phyloP scores from a whole-genome alignment of 202 grass and related monocot genomes.

The Elaeis oleifera region DNA sequence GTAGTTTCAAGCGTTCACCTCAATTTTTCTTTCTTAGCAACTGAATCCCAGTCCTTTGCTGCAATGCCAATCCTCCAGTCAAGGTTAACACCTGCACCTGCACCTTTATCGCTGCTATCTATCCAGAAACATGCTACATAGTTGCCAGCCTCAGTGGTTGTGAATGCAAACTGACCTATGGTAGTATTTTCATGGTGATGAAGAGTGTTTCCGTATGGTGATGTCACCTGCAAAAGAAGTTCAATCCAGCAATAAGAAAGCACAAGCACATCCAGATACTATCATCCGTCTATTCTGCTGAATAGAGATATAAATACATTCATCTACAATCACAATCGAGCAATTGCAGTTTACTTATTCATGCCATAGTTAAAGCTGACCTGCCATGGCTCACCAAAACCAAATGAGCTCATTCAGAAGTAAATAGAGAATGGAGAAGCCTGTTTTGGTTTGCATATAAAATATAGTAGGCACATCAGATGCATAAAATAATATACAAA shows the following conservation, averaged over 20 bases:
- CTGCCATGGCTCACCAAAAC: too few species aligned
- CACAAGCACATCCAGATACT: too few species aligned
- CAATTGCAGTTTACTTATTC: too few species aligned
- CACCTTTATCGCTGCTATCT: constrained; percentile 55
- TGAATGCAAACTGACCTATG: constrained; percentile 73
- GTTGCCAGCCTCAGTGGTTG: constrained; percentile 75
- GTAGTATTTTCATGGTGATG: constrained; percentile 66
- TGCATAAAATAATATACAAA: too few species aligned
- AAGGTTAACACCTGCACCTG: constrained; percentile 54
- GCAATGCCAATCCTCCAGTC: constrained; percentile 92
- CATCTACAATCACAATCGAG: too few species aligned
- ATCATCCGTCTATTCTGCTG: too few species aligned
- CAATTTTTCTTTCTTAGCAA: constrained; percentile 82
- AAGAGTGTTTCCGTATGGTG: constrained; percentile 79
- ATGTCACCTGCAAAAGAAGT: constrained; percentile 56
- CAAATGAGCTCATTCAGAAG: too few species aligned
- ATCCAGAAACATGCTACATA: constrained; percentile 91
- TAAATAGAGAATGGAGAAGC: too few species aligned
- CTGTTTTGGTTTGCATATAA: too few species aligned
- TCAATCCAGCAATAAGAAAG: background rate
- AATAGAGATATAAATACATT: too few species aligned
- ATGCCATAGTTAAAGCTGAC: too few species aligned
- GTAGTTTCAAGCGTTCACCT: constrained; percentile 30
- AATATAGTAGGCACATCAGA: too few species aligned
- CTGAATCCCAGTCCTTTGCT: constrained; percentile 85